Base-by-base conservation (phyloP, 2,329 filamentous ascomycete species). In the Ascochyta rabiei region DNA sequence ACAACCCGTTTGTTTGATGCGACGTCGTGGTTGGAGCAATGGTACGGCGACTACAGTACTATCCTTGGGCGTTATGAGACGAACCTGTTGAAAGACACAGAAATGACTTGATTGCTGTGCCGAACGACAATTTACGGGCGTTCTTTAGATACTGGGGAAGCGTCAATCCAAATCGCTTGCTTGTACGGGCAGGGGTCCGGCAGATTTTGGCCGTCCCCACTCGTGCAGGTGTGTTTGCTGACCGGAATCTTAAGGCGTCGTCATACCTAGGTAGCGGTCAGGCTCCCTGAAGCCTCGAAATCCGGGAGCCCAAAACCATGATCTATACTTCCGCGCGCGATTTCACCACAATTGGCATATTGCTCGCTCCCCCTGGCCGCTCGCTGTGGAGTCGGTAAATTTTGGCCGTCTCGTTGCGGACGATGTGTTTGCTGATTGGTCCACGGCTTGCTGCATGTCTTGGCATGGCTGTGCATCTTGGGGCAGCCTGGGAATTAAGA, bases 1-100 rank as follows among this genome's bases (percentile, higher is more conserved):
- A 66, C 67, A 8, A 68, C 64, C 16, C 64, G 64, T n/a, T 48
- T 69, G 54, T 53, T 69, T 21, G 65, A 69, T 31, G 67, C 67
- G 40, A 65, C 65, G n/a, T 46, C 57, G 13, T 69, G 65, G 67
- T 42, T 69, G 45, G 64, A 63, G 53, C 52, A 63, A 16, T 69
- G 67, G 67, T 63, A 67, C 23, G 59, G 60, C 10, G 63, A 69
- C 37, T 69, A 66, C 30, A 58, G 37, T 23, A 53, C 56, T 12
- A 68, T 69, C 28, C 35, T 69, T 33, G 48, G 37, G 48, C 63
- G 63, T 18, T 69, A 69, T n/a, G 56, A 69, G 56, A 50, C 56
- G 16, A 58, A 54, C 9, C 13, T 66, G 18, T 54, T 38, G 18
- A 31, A 31, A 43, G 46, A 54, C 39, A 16, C 45, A 30, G 42